Conservation (phyloP, 2,329 filamentous ascomycete genomes). For the Scedosporium boydii region DNA sequence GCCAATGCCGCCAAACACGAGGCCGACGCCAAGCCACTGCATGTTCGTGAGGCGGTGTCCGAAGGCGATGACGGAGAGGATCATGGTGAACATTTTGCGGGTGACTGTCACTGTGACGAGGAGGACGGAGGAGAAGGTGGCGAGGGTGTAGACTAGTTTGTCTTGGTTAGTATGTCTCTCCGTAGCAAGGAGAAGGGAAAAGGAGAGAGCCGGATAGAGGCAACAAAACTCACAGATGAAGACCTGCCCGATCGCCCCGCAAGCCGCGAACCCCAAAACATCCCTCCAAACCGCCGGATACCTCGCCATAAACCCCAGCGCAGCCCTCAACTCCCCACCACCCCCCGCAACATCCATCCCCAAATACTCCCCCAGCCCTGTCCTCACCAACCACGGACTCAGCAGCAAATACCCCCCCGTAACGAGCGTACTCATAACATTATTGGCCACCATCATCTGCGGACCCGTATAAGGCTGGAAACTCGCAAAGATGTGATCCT, state of each 20-base stretch:
- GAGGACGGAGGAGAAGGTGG: constrained; percentile 82
- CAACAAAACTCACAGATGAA: constrained; percentile 65
- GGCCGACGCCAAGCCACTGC: constrained; percentile 85
- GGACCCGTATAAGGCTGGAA: constrained; percentile 79
- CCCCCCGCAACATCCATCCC: constrained; percentile 55
- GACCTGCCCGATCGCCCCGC: constrained; percentile 86
- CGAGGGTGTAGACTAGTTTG: constrained; percentile 71
- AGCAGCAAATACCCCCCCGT: constrained; percentile 68
- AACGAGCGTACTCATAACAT: constrained; percentile 72
- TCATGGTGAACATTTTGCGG: constrained; percentile 98
- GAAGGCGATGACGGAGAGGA: constrained; percentile 89
- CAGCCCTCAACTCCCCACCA: constrained; percentile 70
- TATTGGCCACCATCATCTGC: constrained; percentile 99
- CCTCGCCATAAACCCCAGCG: constrained; percentile 67
- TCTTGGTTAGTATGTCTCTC: constrained; percentile 12
- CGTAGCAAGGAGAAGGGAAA: neutral
- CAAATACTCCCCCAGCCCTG: constrained; percentile 52
- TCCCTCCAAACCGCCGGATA: constrained; percentile 80
- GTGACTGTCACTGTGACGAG: constrained; percentile 96
- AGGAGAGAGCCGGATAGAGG: neutral
- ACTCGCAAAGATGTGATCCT: constrained; percentile 82
- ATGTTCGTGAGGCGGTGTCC: constrained; percentile 78
- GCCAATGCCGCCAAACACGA: constrained; percentile 93
- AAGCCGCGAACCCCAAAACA: constrained; percentile 80
- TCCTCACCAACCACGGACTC: constrained; percentile 70